Conservation (phyloP, 257 asterid species). For the Lycium ferocissimum region DNA sequence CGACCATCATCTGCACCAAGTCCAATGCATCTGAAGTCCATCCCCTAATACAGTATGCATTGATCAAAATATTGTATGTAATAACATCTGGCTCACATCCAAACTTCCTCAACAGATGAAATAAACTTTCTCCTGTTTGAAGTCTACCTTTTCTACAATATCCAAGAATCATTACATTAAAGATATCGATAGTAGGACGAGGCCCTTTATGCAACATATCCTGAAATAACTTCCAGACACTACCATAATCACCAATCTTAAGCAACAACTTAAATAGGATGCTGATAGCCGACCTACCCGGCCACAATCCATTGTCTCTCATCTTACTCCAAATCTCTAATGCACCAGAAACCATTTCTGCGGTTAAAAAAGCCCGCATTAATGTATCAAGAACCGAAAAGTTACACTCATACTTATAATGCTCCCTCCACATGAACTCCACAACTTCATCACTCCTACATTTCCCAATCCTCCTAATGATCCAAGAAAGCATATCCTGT, state of each 20-base stretch:
- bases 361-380: conserved; percentile 78
- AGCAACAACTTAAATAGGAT: conserved; percentile 68
- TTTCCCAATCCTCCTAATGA: conserved; percentile 67
- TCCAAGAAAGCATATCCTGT: conserved; percentile 77
- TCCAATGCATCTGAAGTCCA: conserved; percentile 62
- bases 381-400: conserved; percentile 74
- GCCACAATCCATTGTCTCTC: conserved; percentile 69
- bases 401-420: conserved; percentile 46
- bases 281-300: conserved; percentile 68
- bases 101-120: conserved; percentile 69
- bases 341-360: conserved; percentile 66
- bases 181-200: conserved; percentile 58
- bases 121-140: conserved; percentile 71
- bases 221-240: conserved; percentile 80
- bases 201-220: conserved; percentile 77
- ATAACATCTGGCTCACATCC: conserved; percentile 75
- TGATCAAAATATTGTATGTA: conserved; percentile 76
- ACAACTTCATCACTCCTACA: conserved; percentile 63
- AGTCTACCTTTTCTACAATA: conserved; percentile 73
- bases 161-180: conserved; percentile 78
- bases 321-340: conserved; percentile 67
- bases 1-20: conserved; percentile 71
- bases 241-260: conserved; percentile 68
- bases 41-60: conserved; percentile 80
- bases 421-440: conserved; percentile 62